Evolutionary conservation across 352 stramenopile species (phyloP), one percentile per base, ranked within the genome.

Genomic region (Globisporangium spinosum): DNA sequence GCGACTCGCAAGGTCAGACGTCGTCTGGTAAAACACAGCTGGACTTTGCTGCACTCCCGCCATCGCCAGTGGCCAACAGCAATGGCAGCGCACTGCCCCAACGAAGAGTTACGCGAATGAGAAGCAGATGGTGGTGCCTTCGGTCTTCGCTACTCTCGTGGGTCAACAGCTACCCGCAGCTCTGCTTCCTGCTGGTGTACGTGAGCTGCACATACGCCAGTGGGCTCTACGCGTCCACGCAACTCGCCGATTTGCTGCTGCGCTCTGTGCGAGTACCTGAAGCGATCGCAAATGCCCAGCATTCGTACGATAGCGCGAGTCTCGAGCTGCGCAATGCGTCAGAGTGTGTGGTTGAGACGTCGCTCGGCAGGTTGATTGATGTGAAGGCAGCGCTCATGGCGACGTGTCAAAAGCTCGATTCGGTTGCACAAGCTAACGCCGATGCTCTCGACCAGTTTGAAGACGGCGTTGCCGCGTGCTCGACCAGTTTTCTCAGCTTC

Each of bases 151-250:
- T 62, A 51, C 6, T 67, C 49, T 6, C 25, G 29, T 82, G 70
- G 76, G 53, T 87, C 27, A 75, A 68, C 62, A 75, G 70, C 49
- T 84, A 82, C 51, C 82, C 83, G 25, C 78, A 83, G 0, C 47
- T 87, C 7, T 74, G 74, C 56, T 90, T 89, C 66, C 47, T 83
- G n/a, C n/a, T 89, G 20, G 65, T 89, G 15, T 78, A 84, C 38
- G 47, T 88, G 23, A 17, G 72, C 23, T 83, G 74, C 56, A 78
- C 71, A 17, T 79, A 78, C 45, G 45, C 72, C 5, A 77, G 77
- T 25, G 83, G 83, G n/a, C 68, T 78, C 34, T 78, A 77, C 65
- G 59, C 82, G 9, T 77, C 82, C 9, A 77, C 76, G 1, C 65
- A 75, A 55, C 23, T 89, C 29, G 73, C 78, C 1, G 40, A 71